Conservation (phyloP, 805 yeast genomes). For the Ogataea corticis region DNA sequence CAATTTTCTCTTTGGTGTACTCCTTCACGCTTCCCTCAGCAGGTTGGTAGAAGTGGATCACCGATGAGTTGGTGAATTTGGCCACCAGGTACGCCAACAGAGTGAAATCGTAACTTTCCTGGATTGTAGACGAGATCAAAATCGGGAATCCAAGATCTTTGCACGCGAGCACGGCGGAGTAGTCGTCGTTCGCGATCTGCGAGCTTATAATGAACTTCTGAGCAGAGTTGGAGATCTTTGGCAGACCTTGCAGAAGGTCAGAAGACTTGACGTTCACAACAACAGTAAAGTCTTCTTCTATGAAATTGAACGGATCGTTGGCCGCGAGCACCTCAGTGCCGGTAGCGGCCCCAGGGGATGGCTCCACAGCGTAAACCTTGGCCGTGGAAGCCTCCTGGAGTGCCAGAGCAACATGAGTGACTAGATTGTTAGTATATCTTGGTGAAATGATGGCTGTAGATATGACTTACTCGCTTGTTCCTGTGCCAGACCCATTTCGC, state of each 20-base stretch:
- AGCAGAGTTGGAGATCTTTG: conserved; percentile 47
- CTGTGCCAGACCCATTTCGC: conserved; percentile 9
- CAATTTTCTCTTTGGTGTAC: conserved; percentile 7
- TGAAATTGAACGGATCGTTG: conserved; percentile 54
- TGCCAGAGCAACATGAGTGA: conserved; percentile 10
- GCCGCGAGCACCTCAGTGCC: conserved; percentile 29
- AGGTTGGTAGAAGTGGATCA: conserved; percentile 64
- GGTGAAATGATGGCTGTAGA: neutral
- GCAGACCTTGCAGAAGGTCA: conserved; percentile 58
- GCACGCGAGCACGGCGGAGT: conserved; percentile 65
- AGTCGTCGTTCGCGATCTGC: conserved; percentile 60
- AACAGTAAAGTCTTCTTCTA: conserved; percentile 39
- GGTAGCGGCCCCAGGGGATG: conserved; percentile 4
- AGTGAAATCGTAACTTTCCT: conserved; percentile 55
- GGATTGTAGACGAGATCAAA: conserved; percentile 62
- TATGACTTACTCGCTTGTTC: conserved; percentile 5
- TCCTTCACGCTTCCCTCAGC: conserved; percentile 11
- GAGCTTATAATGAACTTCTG: conserved; percentile 56
- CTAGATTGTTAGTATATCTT: neutral
- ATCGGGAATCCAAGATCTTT: conserved; percentile 68
- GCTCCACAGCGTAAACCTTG: conserved; percentile 18
- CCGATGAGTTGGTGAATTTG: conserved; percentile 49
- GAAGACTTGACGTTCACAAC: conserved; percentile 55
- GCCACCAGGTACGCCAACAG: conserved; percentile 61
- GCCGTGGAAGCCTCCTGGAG: conserved; percentile 13